phyloP scores from a whole-genome alignment of 2,329 filamentous ascomycete genomes.

The Aspergillus phoenicis region DNA sequence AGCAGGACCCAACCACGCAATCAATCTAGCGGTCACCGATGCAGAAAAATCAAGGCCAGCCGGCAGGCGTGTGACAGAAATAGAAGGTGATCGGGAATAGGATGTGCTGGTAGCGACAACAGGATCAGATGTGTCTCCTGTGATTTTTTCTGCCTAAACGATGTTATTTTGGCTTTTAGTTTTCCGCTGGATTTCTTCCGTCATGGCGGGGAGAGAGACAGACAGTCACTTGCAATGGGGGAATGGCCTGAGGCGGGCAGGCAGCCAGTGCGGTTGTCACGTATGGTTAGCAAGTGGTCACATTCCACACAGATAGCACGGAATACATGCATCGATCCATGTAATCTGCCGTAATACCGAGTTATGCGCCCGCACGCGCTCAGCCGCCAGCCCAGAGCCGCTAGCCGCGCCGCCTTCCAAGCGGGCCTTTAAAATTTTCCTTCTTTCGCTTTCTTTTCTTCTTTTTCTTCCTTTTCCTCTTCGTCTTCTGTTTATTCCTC shows the following conservation, averaged over 20 bases:
- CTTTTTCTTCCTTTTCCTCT: constrained; percentile 13
- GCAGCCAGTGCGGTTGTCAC: too few species aligned
- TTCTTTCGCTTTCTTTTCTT: constrained; percentile 11
- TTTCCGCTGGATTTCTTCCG: constrained; percentile 22
- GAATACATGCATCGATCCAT: too few species aligned
- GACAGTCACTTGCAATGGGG: not conserved
- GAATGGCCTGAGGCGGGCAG: too few species aligned
- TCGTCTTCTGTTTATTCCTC: constrained; percentile 3
- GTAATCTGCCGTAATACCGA: not conserved
- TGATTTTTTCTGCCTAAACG: constrained; percentile 28
- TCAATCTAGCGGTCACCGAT: not conserved
- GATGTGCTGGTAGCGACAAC: not conserved
- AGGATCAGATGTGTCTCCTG: not conserved
- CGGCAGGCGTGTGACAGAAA: not conserved
- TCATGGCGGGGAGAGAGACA: constrained; percentile 27
- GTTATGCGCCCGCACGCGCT: constrained; percentile 3
- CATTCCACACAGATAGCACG: not conserved
- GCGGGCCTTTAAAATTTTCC: constrained; percentile 4
- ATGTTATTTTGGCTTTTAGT: constrained; percentile 12
- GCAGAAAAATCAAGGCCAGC: not conserved
- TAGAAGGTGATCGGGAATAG: not conserved
- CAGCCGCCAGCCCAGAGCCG: constrained; percentile 11
- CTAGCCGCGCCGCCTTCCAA: not conserved
- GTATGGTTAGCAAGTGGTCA: constrained; percentile 11
- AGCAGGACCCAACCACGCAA: constrained; percentile 9